phyloP scores from a whole-genome alignment of 2,329 filamentous ascomycete genomes.

The Dactylonectria macrodidyma region DNA sequence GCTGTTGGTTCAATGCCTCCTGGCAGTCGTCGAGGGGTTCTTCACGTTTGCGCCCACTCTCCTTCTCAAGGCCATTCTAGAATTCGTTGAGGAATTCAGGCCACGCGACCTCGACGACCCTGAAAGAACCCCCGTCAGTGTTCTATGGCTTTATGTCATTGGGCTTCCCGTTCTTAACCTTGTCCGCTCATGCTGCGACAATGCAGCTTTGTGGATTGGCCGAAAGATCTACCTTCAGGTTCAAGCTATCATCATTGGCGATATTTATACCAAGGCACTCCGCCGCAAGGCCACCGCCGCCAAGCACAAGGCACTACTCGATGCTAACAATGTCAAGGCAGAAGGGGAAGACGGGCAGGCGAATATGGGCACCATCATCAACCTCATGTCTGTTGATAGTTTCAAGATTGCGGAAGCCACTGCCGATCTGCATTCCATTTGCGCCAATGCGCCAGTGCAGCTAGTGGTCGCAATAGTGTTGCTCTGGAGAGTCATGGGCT shows the following conservation, averaged over 20 bases:
- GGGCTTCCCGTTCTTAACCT: slow-evolving; percentile 88
- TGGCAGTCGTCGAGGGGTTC: slow-evolving; percentile 85
- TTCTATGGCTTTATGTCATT: slow-evolving; percentile 96
- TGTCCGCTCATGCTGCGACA: slow-evolving; percentile 85
- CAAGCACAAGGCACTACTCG: slow-evolving; percentile 80
- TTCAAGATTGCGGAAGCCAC: slow-evolving; percentile 98
- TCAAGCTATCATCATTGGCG: slow-evolving; percentile 94
- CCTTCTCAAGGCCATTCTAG: slow-evolving; percentile 89
- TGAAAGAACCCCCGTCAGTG: slow-evolving; percentile 78
- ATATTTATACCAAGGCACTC: slow-evolving; percentile 96
- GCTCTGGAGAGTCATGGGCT: slow-evolving; percentile 91
- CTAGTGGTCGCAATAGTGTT: slow-evolving; percentile 84
- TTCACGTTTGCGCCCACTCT: slow-evolving; percentile 95
- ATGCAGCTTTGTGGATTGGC: slow-evolving; percentile 92
- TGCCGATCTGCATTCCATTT: slow-evolving; percentile 95
- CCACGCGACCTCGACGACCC: slow-evolving; percentile 53
- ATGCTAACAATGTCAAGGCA: slow-evolving; percentile 56
- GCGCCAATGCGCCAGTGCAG: slow-evolving; percentile 91
- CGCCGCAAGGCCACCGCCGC: slow-evolving; percentile 89
- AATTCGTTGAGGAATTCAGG: slow-evolving; percentile 90
- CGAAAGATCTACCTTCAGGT: slow-evolving; percentile 94
- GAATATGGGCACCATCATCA: slow-evolving; percentile 98
- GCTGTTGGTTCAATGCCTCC: slow-evolving; percentile 82
- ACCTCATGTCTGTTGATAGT: slow-evolving; percentile 98
- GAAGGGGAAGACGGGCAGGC: slow-evolving; percentile 78